Base-by-base conservation (phyloP, 2,329 filamentous ascomycete genomes). In the Xylariaceae sp. region DNA sequence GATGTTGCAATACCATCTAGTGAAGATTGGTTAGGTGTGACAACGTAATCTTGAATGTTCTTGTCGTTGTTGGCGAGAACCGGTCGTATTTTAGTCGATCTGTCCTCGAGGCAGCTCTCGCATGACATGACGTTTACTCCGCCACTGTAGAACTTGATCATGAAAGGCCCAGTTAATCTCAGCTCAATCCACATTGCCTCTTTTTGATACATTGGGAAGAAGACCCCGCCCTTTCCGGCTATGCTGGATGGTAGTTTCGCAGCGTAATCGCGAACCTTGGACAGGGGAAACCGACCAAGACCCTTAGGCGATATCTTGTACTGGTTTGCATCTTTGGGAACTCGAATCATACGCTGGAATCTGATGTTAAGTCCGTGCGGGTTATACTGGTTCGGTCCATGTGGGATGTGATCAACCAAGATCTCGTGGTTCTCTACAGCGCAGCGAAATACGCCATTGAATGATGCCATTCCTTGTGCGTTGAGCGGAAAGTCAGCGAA, bases 201-300 rank as follows among this genome's bases (percentile, higher is more conserved):
- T 7, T 59, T 66, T 55, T 72, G 64, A 58, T 78, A 72, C 69
- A 81, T 79, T 0, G 77, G 73, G 4, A 81, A 64, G 58, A 80
- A 76, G 0, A 77, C 41, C 1, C 78, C 77, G 3, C 74, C 74
- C 53, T 77, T 77, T 1, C 53, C 58, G 0, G 55, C 61, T 61
- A 79, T 72, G 4, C 63, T 46, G 0, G 54, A 9, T 1, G 72
- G 71, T 15, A 81, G 59, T 0, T 60, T 65, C 1, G 58, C 42
- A 6, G 63, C 55, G 47, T 73, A 73, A 4, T 72, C 53, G 3
- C 56, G 52, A 13, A 74, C 64, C 29, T 67, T 64, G 57, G 70
- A 75, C 3, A 80, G 62, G 1, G 72, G 72, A 58, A 77, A 78
- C 0, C 16, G 8, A 1, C 73, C 75, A 13, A 74, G 60, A 21